Evolutionary conservation across 148 eudicot genomes (phyloP).

Genomic region (Vaccinium macrocarpon): DNA sequence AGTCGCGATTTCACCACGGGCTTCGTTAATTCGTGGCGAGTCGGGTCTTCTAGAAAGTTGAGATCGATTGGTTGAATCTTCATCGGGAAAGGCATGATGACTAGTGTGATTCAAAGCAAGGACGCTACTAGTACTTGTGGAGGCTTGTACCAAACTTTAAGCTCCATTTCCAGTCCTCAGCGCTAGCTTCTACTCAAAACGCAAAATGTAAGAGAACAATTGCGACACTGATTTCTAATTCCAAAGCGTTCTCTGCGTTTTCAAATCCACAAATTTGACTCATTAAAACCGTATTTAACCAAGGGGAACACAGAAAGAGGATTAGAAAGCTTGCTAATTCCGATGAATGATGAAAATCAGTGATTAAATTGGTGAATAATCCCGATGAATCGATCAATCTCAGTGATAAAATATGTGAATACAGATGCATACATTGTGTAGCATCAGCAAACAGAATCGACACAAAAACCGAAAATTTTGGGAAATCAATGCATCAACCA

Average conservation of each 20-base stretch:
- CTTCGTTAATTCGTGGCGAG: slow-evolving; percentile 21
- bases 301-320: neutral
- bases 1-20: slow-evolving; percentile 58
- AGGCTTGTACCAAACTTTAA: neutral
- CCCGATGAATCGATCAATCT: neutral
- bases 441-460: slow-evolving; percentile 19
- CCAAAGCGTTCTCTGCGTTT: neutral
- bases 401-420: neutral
- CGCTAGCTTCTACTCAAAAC: neutral
- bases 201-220: neutral
- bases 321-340: too few species aligned
- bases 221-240: slow-evolving; percentile 17
- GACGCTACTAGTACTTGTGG: neutral
- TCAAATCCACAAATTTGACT: slow-evolving; percentile 9
- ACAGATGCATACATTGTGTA: neutral
- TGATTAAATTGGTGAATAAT: neutral
- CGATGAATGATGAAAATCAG: neutral
- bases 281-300: slow-evolving; percentile 8
- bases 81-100: slow-evolving; percentile 45
- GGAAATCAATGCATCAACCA: slow-evolving; percentile 18
- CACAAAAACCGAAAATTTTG: neutral
- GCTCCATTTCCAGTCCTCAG: slow-evolving; percentile 8
- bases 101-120: neutral
- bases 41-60: slow-evolving; percentile 17
- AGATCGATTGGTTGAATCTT: slow-evolving; percentile 78